A percentile compares a stretch with the other conserved stretches of the same genome.
Evolutionary conservation across 495 filamentous ascomycete species (phyloP).

Genomic region (Durotheca rogersii): DNA sequence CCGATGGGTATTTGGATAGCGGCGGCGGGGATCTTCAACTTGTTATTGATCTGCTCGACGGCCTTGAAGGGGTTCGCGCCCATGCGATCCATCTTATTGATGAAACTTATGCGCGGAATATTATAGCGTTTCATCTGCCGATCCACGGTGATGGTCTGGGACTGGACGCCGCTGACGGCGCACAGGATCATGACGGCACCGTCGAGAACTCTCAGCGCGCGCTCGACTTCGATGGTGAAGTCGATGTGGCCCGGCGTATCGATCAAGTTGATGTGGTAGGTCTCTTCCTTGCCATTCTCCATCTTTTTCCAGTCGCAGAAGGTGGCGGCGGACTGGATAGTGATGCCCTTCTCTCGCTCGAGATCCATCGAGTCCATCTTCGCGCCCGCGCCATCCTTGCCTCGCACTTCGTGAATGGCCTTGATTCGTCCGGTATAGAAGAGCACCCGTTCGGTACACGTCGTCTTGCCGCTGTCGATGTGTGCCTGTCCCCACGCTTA

Average conservation of each 20-base stretch:
- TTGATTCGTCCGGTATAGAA: conserved; percentile 98
- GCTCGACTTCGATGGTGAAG: conserved; percentile 98
- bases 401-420: conserved; percentile 95
- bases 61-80: conserved; percentile 98
- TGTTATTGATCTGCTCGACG: conserved; percentile 93
- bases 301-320: conserved; percentile 96
- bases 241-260: conserved; percentile 99
- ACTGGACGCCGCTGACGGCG: conserved; percentile 95
- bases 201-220: conserved; percentile 92
- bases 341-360: conserved; percentile 97
- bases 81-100: conserved; percentile 99
- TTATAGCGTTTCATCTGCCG: conserved; percentile 99
- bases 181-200: conserved; percentile 99
- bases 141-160: conserved; percentile 97
- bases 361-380: conserved; percentile 99
- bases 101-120: conserved; percentile 89
- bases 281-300: conserved; percentile 74
- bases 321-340: conserved; percentile 96
- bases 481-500: conserved; percentile 66
- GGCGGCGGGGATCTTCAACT: conserved; percentile 87
- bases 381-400: conserved; percentile 91
- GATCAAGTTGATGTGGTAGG: conserved; percentile 97
- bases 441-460: conserved; percentile 92
- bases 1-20: conserved; percentile 97
- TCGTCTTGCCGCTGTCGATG: conserved; percentile 99